Conservation (phyloP, 2,329 filamentous ascomycete genomes). For the Bipolaris cookei region DNA sequence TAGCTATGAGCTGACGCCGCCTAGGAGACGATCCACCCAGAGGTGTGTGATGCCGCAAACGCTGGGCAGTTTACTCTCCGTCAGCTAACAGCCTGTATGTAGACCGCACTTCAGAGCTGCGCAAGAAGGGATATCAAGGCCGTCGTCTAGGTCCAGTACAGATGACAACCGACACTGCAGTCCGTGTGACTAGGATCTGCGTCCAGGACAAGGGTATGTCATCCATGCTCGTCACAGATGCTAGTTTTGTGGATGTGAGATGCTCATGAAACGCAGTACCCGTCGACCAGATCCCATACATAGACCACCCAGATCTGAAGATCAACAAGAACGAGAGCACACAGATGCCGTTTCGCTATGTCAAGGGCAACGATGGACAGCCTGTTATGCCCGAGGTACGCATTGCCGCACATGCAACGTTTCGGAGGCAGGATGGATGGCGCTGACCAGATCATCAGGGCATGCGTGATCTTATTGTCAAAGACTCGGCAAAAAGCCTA, state of each 20-base stretch:
- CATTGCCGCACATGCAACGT: constrained; percentile 15
- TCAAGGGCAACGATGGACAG: constrained; percentile 73
- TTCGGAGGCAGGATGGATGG: constrained; percentile 12
- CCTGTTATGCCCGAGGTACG: constrained; percentile 90
- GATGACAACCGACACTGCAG: constrained; percentile 98
- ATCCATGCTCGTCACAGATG: background rate
- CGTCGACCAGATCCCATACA: constrained; percentile 77
- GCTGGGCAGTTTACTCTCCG: background rate
- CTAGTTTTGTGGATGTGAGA: background rate
- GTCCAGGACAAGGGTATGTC: constrained; percentile 78
- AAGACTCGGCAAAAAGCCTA: constrained; percentile 91
- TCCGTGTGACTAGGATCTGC: constrained; percentile 88
- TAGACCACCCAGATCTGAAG: constrained; percentile 87
- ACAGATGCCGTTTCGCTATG: constrained; percentile 97
- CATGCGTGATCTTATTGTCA: constrained; percentile 92
- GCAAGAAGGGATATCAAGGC: constrained; percentile 90
- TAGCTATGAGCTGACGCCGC: constrained; percentile 30
- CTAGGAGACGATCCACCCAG: constrained; percentile 90
- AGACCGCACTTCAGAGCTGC: constrained; percentile 95
- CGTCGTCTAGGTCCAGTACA: constrained; percentile 88
- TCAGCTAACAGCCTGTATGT: constrained; percentile 29
- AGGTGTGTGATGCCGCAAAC: constrained; percentile 62
- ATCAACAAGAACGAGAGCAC: constrained; percentile 93
- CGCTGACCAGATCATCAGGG: constrained; percentile 63
- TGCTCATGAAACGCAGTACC: constrained; percentile 62